Percentiles rank a stretch among this genome's conserved stretches.
Conservation (phyloP, 2,329 filamentous ascomycete species). For the Juglanconis juglandina region DNA sequence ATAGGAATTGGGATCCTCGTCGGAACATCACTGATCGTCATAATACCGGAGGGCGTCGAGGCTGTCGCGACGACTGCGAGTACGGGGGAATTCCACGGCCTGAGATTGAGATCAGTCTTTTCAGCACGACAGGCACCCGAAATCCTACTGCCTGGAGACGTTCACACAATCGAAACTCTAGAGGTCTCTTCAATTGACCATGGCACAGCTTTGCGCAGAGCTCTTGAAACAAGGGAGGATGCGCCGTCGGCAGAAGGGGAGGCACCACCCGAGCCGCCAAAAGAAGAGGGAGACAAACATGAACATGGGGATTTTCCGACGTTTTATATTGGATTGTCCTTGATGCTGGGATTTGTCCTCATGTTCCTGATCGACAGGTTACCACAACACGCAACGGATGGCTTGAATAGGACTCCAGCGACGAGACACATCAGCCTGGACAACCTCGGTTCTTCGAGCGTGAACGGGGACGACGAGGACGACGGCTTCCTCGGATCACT, state of each 20-base stretch:
- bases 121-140: background rate
- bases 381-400: conserved; percentile 67
- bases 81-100: conserved; percentile 34
- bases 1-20: conserved; percentile 92
- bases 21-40: conserved; percentile 91
- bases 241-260: conserved; percentile 24
- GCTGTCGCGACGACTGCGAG: conserved; percentile 66
- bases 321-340: conserved; percentile 79
- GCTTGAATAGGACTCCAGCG: conserved; percentile 60
- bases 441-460: conserved; percentile 53
- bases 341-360: conserved; percentile 84
- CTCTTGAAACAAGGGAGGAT: conserved; percentile 25
- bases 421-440: conserved; percentile 87
- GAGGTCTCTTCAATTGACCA: conserved; percentile 3
- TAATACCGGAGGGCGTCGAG: conserved; percentile 94
- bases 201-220: conserved; percentile 6
- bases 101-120: conserved; percentile 20
- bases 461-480: conserved; percentile 43
- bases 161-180: background rate
- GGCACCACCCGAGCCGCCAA: conserved; percentile 17
- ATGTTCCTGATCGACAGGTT: conserved; percentile 96
- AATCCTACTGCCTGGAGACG: conserved; percentile 2
- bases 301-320: conserved; percentile 53
- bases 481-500: conserved; percentile 59
- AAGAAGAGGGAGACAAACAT: conserved; percentile 24